Evolutionary conservation across 495 filamentous ascomycete species (phyloP), one percentile per base, ranked within the genome.

Genomic region (Amphirosellinia nigrospora): DNA sequence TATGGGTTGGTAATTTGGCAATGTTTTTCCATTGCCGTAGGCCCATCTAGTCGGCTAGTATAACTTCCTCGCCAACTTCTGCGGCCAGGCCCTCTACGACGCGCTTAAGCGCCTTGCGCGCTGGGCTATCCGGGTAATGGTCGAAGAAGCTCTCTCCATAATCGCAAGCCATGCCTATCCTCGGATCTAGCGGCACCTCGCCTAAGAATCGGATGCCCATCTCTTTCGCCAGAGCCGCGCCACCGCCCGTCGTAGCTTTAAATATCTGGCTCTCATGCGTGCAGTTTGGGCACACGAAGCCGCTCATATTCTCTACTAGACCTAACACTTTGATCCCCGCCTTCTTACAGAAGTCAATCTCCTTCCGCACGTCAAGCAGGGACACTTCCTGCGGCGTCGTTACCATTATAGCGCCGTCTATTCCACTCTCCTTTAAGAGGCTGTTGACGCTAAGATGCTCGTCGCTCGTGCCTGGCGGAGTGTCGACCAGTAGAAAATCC

Each of bases 141-240:
- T 98, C 94, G 73, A 98, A 93, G 80, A 98, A 98, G 78, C 94
- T 97, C 86, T 98, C 96, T 1, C 96, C 96, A 80, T 92, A 97
- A 77, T 99, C 96, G 74, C 94, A 96, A 4, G 94, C 89, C 92
- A 97, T 97, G 1, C 96, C 94, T 64, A 99, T 94, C 58, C 95
- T 84, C 5, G 96, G 95, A 73, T 99, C 96, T 53, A 99, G 81
- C 45, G 96, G 96, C n/a, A 99, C 94, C 28, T 90, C 86, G 1
- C 96, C 96, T 23, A 99, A 80, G 76, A 96, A 98, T 1, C 92
- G 91, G 19, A 99, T 92, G 7, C 86, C 86, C 86, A 92, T 93
- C 77, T 97, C 94, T 80, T 89, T 85, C 3, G 94, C 95, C 68
- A 99, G 78, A 45, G 84, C 88, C 68, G 85, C 83, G 11, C 91